Conservation (phyloP, 176 grass and related monocot species). For the Cymbopogon citratus region DNA sequence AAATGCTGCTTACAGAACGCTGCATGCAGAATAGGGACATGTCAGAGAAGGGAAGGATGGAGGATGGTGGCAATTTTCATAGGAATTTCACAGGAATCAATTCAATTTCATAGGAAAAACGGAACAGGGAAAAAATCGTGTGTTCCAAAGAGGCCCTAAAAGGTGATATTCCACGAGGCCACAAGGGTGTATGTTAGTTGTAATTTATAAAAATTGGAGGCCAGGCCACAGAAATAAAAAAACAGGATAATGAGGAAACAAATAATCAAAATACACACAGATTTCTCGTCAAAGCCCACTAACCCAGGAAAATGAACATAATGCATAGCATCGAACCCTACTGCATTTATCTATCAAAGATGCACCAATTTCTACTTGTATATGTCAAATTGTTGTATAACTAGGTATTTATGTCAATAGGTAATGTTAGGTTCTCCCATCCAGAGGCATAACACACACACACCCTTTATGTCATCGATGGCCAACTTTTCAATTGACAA, state of each 20-base stretch:
- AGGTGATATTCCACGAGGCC: not conserved
- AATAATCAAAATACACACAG: not conserved
- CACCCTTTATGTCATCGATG: not conserved
- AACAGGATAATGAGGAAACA: not conserved
- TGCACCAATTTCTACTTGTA: not conserved
- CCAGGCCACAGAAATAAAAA: not conserved
- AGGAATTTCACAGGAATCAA: not conserved
- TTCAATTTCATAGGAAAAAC: conserved; percentile 9
- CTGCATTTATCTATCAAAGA: not conserved
- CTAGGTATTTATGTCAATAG: not conserved
- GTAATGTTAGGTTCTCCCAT: not conserved
- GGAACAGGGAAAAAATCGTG: not conserved
- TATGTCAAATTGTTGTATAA: not conserved
- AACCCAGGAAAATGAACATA: not conserved
- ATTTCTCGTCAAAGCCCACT: not conserved
- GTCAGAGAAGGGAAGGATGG: not conserved
- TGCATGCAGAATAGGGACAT: not conserved
- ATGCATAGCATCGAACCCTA: not conserved
- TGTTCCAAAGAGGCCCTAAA: not conserved
- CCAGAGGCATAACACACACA: not conserved
- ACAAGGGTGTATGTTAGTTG: not conserved
- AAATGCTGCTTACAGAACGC: not conserved
- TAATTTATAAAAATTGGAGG: not conserved
- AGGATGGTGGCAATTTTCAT: not conserved
- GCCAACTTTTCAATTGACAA: not conserved